Evolutionary conservation across 2,329 filamentous ascomycete genomes (phyloP), one percentile per base, ranked within the genome.

Genomic region (Ascochyta clinopodiicola): DNA sequence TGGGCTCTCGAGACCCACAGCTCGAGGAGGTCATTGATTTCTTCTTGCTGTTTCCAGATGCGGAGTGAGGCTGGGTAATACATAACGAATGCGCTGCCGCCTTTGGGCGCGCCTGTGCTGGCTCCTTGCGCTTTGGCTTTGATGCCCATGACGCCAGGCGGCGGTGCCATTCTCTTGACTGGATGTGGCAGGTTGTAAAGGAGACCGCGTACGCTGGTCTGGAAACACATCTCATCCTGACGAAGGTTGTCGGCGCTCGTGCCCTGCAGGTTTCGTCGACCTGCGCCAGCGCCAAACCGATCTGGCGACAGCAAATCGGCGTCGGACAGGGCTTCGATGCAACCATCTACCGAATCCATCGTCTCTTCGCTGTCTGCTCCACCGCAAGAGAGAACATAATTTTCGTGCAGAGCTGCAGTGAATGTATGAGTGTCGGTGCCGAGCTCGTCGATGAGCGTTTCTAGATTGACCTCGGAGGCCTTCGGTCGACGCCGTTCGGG

Each of bases 171-270:
- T 73, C 81, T 84, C 72, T 91, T 94, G 9, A 99, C 95, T 0
- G 94, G 94, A 64, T 85, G 85, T 1, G 95, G 95, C 2, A 99
- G 82, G 9, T 87, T 88, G 72, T 96, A 96, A 0, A 97, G 77
- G 44, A 98, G 78, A 0, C 95, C 95, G 12, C 93, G 86, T 0
- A 96, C 91, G 4, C 92, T 92, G 17, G 94, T 88, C 62, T 99
- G 91, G 62, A 97, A 98, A 22, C 90, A 88, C 71, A 99, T 93
- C 70, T 99, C 95, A 60, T 97, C 92, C 75, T 98, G 94, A 6
- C 93, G 88, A 9, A 98, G 78, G 13, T 88, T 82, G 57, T 97
- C 94, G 48, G 72, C 88, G 81, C 73, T 79, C 60, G 71, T 78
- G 76, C 80, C 68, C 78, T 83, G 62, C 64, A 77, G 76, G 70